Base-by-base conservation (phyloP, 805 yeast genomes). In the Grigorovia transvaalensis region DNA sequence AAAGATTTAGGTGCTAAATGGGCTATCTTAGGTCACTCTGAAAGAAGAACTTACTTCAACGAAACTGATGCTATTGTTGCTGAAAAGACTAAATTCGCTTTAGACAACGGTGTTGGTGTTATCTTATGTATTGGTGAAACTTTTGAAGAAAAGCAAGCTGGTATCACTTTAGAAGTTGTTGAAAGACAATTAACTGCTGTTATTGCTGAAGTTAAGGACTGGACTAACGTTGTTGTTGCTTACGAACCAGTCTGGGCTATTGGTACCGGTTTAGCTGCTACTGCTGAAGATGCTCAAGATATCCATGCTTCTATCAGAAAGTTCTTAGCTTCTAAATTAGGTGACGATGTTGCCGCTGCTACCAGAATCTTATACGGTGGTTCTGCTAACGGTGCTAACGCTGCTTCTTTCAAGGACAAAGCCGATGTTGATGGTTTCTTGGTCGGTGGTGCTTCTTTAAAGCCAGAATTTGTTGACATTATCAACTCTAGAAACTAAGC, bases 241-340 rank as follows among this genome's bases (percentile, higher is more conserved):
- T 93, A 93, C 77, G 99, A 93, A 78, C 99, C 99, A 65, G 96
- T 93, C 62, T 93, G 99, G 99, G 99, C 99, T 65, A 93, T 93
- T 65, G 99, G 99, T 72, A 90, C 98, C 63, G 99, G 99, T 69
- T 82, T 93, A 69, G 96, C 98, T 65, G 98, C 99, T 56, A 93
- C 99, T 63, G 89, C 99, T 62, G 87, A 85, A 61, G 99, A 93
- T 70, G 99, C 99, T 62, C 96, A 93, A 78, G 88, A 84, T 61
- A 88, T 93, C 67, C 99, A 93, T 78, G 79, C 80, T 70, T 79
- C 78, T 62, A 88, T 93, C 75, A 87, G 99, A 80, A 79, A 74
- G 56, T 89, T 79, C 80, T 80, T 93, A 71, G 76, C 80, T 62
- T 74, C 78, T 65, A 81, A 84, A 71, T 80, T 91, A 67, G 91